Evolutionary conservation across 2,329 filamentous ascomycete species (phyloP).

Genomic region (Ophiostoma piceae): DNA sequence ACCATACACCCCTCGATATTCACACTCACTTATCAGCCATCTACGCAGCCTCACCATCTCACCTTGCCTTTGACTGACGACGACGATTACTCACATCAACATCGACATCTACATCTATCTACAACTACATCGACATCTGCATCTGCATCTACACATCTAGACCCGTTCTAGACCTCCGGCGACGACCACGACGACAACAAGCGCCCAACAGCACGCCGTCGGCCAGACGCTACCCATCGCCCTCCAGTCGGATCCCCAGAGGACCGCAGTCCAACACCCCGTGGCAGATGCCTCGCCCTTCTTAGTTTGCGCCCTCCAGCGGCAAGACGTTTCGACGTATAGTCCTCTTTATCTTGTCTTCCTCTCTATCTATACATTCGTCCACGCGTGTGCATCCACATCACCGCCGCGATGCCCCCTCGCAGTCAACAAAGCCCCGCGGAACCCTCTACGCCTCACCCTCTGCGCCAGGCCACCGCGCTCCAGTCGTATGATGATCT

Average conservation of each 20-base stretch:
- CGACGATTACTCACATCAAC: too few relatives aligned
- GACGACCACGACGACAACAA: background rate
- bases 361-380: background rate
- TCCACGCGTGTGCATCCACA: too few relatives aligned
- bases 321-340: conserved; percentile 20
- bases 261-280: background rate
- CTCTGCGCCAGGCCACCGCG: background rate
- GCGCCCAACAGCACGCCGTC: background rate
- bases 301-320: conserved; percentile 14
- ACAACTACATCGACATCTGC: too few relatives aligned
- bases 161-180: background rate
- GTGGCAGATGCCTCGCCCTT: conserved; percentile 17
- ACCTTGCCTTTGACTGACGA: too few relatives aligned
- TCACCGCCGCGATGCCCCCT: background rate
- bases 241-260: background rate
- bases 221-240: background rate
- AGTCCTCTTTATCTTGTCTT: background rate
- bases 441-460: background rate
- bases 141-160: background rate
- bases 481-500: background rate
- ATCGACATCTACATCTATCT: too few relatives aligned
- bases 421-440: background rate
- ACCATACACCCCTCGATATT: too few relatives aligned
- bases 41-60: too few relatives aligned
- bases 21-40: too few relatives aligned